These are phyloP conservation scores for Gentiana straminea DNA, from an alignment of 257 asterid genomes.

Conservation along the genomic window DNA sequence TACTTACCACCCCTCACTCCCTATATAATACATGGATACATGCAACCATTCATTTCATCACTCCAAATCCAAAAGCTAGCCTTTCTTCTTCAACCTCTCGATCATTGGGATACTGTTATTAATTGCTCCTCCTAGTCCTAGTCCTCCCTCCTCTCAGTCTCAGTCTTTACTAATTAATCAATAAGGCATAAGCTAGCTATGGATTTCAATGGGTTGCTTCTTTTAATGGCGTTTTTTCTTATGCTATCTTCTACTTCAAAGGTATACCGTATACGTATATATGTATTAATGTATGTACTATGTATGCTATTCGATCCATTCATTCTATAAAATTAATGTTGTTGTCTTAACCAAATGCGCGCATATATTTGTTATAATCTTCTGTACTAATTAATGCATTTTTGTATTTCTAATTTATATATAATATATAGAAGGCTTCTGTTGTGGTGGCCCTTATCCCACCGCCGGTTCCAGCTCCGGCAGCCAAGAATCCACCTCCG, in stretches of 20 bases:
- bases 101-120: no score
- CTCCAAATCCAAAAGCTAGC: no score
- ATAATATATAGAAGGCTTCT: no score
- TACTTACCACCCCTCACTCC: no score
- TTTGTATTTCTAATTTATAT: not conserved
- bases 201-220: constrained; percentile 28
- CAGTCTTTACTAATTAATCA: no score
- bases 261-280: constrained; percentile 14
- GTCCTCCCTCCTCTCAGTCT: no score
- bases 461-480: constrained; percentile 8
- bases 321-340: not conserved
- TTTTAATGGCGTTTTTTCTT: constrained; percentile 29
- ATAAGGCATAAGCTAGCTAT: constrained; percentile 3
- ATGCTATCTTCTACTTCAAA: constrained; percentile 23
- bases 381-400: not conserved
- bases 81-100: no score
- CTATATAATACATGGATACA: no score
- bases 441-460: not conserved
- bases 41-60: no score
- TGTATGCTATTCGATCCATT: no score
- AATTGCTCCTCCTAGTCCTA: no score
- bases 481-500: constrained; percentile 13
- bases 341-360: not conserved
- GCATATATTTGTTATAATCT: not conserved
- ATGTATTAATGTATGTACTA: not conserved